Conservation (phyloP, 176 grass and related monocot species). For the Otatea glauca region DNA sequence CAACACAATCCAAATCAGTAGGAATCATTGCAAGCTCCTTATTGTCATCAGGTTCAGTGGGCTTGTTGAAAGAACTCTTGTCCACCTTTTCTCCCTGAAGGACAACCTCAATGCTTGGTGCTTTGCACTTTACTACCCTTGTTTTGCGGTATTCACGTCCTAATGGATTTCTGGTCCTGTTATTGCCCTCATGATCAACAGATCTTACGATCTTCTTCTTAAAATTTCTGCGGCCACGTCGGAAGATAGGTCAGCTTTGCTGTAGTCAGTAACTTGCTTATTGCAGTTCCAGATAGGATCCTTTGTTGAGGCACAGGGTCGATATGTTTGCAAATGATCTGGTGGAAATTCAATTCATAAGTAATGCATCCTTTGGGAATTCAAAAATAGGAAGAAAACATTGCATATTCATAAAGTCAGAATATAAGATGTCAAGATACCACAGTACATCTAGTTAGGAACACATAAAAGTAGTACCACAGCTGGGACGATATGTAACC, state of each 20-base stretch:
- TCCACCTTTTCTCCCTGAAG: constrained; percentile 41
- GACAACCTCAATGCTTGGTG: constrained; percentile 36
- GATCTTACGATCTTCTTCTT: constrained; percentile 42
- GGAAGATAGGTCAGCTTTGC: constrained; percentile 32
- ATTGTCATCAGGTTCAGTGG: constrained; percentile 12
- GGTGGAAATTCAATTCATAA: constrained; percentile 44
- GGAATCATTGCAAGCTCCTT: constrained; percentile 22
- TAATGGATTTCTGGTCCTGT: constrained; percentile 12
- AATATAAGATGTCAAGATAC: constrained; percentile 18
- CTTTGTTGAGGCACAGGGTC: constrained; percentile 49
- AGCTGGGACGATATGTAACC: neutral
- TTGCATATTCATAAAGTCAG: neutral
- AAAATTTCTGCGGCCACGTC: constrained; percentile 8
- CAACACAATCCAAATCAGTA: constrained; percentile 26
- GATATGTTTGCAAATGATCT: constrained; percentile 52
- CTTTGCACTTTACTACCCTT: constrained; percentile 43
- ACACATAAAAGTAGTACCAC: constrained; percentile 4
- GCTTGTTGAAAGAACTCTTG: constrained; percentile 27
- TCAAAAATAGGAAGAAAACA: constrained; percentile 28
- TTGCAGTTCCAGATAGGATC: constrained; percentile 33
- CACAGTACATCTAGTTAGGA: constrained; percentile 29
- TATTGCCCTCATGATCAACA: constrained; percentile 22
- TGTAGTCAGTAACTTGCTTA: constrained; percentile 38
- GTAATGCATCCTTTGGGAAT: constrained; percentile 22
- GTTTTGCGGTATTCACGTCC: constrained; percentile 21